Percentiles rank a stretch among this genome's conserved stretches.
Conservation (phyloP, 345 rosid species). For the Rubroshorea leprosula region DNA sequence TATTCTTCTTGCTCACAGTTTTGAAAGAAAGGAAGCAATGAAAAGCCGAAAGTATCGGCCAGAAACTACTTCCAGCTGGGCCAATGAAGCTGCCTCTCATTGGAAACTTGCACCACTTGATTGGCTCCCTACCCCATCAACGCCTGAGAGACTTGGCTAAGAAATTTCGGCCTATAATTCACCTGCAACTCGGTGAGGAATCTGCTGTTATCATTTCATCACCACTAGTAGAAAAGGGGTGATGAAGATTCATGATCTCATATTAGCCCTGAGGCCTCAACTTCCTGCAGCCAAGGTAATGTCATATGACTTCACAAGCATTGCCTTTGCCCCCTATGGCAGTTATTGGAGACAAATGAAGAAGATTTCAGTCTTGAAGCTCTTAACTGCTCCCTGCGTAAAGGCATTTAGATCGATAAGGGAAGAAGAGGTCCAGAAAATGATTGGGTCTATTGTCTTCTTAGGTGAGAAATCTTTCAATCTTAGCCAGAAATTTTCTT, state of each 20-base stretch:
- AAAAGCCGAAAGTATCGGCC: background rate
- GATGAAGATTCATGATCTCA: constrained; percentile 9
- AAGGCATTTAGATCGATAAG: constrained; percentile 5
- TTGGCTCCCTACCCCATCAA: constrained; percentile 17
- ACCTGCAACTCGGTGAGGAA: constrained; percentile 18
- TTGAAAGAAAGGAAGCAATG: constrained; percentile 5
- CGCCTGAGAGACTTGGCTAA: constrained; percentile 9
- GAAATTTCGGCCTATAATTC: constrained; percentile 12
- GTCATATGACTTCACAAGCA: constrained; percentile 6
- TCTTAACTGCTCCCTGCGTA: background rate
- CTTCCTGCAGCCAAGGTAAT: constrained; percentile 7
- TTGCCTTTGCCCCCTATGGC: constrained; percentile 13
- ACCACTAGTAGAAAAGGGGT: constrained; percentile 15
- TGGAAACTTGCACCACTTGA: constrained; percentile 21
- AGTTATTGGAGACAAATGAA: constrained; percentile 6
- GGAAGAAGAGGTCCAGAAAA: constrained; percentile 14
- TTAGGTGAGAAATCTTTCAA: background rate
- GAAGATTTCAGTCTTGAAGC: constrained; percentile 2
- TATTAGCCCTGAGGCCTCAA: constrained; percentile 13
- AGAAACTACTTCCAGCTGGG: constrained; percentile 16
- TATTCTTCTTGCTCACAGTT: constrained; percentile 8
- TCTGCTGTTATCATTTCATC: constrained; percentile 11
- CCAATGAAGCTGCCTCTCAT: constrained; percentile 20
- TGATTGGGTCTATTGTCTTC: constrained; percentile 9
- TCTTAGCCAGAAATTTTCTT: constrained; percentile 13